Conservation (phyloP, 2,329 filamentous ascomycete genomes). For the Volutella citrinella region DNA sequence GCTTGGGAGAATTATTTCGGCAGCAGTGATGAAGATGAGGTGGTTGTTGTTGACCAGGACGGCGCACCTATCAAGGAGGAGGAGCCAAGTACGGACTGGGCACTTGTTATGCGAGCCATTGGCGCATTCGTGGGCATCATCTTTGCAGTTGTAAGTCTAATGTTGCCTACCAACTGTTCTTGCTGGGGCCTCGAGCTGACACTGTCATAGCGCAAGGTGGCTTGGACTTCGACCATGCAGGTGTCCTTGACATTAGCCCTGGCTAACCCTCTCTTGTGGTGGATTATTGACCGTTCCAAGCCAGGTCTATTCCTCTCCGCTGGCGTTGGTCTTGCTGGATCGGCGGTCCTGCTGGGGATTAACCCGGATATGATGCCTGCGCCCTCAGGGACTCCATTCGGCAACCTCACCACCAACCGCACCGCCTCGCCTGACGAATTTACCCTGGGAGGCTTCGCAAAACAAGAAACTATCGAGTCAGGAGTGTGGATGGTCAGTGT, state of each 20-base stretch:
- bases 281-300: constrained; percentile 86
- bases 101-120: constrained; percentile 55
- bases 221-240: constrained; percentile 94
- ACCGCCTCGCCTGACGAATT: constrained; percentile 11
- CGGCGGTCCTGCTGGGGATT: constrained; percentile 68
- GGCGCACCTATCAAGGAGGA: constrained; percentile 25
- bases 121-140: constrained; percentile 61
- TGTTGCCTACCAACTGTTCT: neutral
- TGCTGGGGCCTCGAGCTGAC: constrained; percentile 11
- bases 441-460: constrained; percentile 51
- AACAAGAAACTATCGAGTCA: constrained; percentile 64
- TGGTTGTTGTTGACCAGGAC: constrained; percentile 26
- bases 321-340: constrained; percentile 70
- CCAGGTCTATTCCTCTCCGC: constrained; percentile 79
- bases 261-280: constrained; percentile 93
- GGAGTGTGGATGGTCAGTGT: constrained; percentile 91
- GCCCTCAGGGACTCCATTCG: constrained; percentile 44
- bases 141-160: constrained; percentile 72
- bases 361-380: constrained; percentile 76
- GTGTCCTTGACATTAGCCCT: constrained; percentile 85
- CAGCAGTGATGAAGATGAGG: constrained; percentile 30
- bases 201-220: constrained; percentile 69
- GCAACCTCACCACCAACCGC: constrained; percentile 15
- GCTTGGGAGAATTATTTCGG: constrained; percentile 62
- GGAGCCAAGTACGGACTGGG: constrained; percentile 66